Conservation (phyloP, 352 stramenopile genomes). For the Aphanomyces euteiches region DNA sequence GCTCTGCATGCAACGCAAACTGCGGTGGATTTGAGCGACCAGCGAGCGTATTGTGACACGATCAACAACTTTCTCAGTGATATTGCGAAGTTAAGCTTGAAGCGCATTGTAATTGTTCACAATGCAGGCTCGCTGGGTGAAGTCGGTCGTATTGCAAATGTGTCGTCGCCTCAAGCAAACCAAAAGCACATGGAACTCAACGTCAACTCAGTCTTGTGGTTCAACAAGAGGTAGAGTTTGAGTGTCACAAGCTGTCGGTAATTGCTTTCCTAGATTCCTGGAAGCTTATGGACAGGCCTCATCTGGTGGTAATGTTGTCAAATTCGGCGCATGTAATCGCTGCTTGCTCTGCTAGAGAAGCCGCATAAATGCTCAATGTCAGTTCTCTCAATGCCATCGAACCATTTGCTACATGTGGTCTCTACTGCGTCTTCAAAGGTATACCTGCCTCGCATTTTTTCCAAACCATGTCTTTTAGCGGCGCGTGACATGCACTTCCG, state of each 20-base stretch:
- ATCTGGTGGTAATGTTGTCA: no score
- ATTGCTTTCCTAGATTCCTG: constrained; percentile 52
- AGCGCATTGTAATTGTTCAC: constrained; percentile 61
- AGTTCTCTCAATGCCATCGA: constrained; percentile 79
- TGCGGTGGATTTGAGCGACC: constrained; percentile 47
- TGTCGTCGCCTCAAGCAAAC: constrained; percentile 42
- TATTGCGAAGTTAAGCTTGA: constrained; percentile 26
- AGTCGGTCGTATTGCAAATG: constrained; percentile 56
- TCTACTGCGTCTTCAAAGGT: constrained; percentile 81
- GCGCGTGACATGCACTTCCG: constrained; percentile 83
- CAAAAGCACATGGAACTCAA: constrained; percentile 74
- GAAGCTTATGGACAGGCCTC: constrained; percentile 38
- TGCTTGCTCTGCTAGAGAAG: no score
- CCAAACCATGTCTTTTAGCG: constrained; percentile 30
- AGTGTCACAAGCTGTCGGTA: no score
- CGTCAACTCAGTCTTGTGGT: constrained; percentile 76
- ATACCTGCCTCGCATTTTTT: background rate
- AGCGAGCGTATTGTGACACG: constrained; percentile 47
- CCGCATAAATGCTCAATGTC: constrained; percentile 80
- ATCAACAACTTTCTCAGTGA: constrained; percentile 44
- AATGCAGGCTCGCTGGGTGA: constrained; percentile 80
- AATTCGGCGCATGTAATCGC: constrained; percentile 35
- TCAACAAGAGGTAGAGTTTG: constrained; percentile 68
- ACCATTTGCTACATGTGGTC: constrained; percentile 66
- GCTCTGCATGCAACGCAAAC: constrained; percentile 17